These are phyloP conservation scores for Coemansia sp. DNA, from an alignment of 192 early-diverging fungal species.

Conservation along the genomic window DNA sequence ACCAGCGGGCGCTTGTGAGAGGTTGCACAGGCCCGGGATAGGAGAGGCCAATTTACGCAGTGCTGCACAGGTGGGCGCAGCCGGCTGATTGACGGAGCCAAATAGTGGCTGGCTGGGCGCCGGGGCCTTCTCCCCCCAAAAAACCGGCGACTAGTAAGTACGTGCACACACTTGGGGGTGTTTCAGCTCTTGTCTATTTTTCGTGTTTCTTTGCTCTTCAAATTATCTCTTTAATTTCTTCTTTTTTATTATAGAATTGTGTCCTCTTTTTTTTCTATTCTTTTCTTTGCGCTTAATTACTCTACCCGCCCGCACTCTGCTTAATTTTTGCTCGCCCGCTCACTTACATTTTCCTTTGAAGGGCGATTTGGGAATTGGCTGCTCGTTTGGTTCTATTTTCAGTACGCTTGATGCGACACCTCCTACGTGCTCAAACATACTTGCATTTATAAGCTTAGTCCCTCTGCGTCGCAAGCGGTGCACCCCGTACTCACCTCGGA, in stretches of 20 bases:
- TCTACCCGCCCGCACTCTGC: neutral
- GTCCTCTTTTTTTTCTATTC: neutral
- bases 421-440: neutral
- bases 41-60: neutral
- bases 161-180: neutral
- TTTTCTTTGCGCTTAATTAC: neutral
- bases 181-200: conserved; percentile 10
- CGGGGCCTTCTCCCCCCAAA: neutral
- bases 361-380: neutral
- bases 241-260: conserved; percentile 2
- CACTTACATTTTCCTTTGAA: neutral
- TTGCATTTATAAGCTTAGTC: neutral
- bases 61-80: conserved; percentile 8
- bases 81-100: conserved; percentile 5
- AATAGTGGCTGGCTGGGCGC: conserved; percentile 9
- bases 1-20: conserved; percentile 1
- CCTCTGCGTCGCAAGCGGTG: neutral
- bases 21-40: conserved; percentile 7
- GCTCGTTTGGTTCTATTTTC: neutral
- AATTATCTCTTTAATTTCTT: conserved; percentile 8
- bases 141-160: neutral
- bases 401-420: conserved; percentile 3
- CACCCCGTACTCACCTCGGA: neutral
- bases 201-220: neutral
- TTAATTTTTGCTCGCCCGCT: conserved; percentile 4